Evolutionary conservation across 495 filamentous ascomycete species (phyloP).

Genomic region (Aspergillus panamensis): DNA sequence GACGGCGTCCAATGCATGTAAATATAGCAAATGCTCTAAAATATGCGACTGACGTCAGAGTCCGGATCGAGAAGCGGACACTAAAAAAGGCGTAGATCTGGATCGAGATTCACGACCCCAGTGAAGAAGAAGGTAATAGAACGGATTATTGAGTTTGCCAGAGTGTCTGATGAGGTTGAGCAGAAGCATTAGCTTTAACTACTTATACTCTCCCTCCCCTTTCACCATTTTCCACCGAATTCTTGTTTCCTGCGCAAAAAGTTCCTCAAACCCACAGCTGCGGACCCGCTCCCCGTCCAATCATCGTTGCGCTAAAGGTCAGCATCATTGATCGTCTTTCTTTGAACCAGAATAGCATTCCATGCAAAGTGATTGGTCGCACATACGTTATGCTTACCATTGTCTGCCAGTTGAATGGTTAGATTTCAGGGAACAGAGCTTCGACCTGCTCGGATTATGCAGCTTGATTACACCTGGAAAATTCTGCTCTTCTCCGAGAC

Average conservation of each 20-base stretch:
- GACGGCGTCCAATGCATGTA: background rate
- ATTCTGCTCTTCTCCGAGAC: no score
- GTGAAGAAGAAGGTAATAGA: no score
- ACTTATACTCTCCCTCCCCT: background rate
- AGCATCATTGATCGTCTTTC: constrained; percentile 5
- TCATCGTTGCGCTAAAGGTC: constrained; percentile 2
- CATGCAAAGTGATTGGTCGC: background rate
- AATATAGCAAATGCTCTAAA: background rate
- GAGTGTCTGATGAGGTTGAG: background rate
- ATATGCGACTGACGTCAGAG: constrained; percentile 1
- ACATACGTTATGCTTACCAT: no score
- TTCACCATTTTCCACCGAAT: background rate
- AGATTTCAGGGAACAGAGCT: no score
- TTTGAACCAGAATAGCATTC: background rate
- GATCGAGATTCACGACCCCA: no score
- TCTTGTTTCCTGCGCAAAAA: background rate
- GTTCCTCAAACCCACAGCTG: background rate
- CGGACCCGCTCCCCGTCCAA: constrained; percentile 3
- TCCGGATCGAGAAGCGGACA: background rate
- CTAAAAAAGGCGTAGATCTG: constrained; percentile 1
- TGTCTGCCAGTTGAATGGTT: no score
- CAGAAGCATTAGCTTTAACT: background rate
- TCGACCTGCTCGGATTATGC: no score
- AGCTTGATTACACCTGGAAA: no score
- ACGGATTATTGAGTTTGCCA: background rate